These are phyloP conservation scores for Erysimum cheiri DNA, from an alignment of 441 rosid species.

Conservation along the genomic window DNA sequence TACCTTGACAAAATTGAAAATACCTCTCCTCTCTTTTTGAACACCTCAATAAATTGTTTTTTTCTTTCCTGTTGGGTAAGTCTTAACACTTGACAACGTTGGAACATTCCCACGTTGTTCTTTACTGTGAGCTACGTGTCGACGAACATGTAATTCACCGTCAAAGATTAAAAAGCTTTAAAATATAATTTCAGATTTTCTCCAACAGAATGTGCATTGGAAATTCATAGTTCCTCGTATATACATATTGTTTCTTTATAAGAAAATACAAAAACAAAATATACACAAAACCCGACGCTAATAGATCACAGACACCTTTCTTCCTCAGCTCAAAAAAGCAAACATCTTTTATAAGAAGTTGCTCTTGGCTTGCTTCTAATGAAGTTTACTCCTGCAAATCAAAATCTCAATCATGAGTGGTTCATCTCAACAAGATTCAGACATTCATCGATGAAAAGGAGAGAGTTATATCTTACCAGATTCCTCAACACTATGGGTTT, in stretches of 20 bases:
- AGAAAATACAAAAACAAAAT: neutral
- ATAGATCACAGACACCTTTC: neutral
- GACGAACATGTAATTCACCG: conserved; percentile 8
- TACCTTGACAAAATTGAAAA: neutral
- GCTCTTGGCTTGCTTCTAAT: conserved; percentile 32
- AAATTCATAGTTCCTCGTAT: conserved; percentile 8
- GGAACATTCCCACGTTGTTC: conserved; percentile 29
- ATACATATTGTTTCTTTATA: conserved; percentile 15
- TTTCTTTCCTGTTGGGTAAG: too few relatives aligned
- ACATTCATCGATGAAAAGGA: conserved; percentile 4
- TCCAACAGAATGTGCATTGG: conserved; percentile 20
- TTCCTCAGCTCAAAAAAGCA: conserved; percentile 33
- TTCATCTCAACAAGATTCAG: conserved; percentile 15
- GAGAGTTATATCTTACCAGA: conserved; percentile 29
- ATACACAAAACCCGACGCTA: conserved; percentile 11
- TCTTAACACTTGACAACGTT: conserved; percentile 22
- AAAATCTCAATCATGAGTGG: conserved; percentile 8
- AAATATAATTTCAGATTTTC: neutral
- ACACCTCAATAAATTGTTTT: neutral
- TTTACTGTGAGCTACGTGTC: conserved; percentile 34
- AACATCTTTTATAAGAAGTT: neutral
- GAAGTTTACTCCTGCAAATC: conserved; percentile 31
- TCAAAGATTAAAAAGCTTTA: neutral
- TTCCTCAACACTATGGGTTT: conserved; percentile 36
- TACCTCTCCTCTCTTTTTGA: neutral